A percentile compares a stretch with the other conserved stretches of the same genome.
These are phyloP conservation scores for Trichoderma sp. DNA, from an alignment of 2,329 filamentous ascomycete genomes.

Conservation along the genomic window DNA sequence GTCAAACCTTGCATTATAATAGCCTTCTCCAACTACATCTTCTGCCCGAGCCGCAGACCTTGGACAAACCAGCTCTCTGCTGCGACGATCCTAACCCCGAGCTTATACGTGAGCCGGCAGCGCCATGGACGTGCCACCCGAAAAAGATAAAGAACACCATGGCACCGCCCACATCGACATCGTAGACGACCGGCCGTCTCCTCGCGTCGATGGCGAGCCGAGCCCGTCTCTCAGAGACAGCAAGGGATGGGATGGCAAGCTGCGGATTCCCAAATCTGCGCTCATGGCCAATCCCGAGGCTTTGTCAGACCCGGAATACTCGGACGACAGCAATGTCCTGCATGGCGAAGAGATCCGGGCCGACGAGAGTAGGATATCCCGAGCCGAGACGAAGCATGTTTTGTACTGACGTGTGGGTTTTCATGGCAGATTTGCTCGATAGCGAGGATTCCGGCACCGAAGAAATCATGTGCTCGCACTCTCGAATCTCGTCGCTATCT, in stretches of 20 bases:
- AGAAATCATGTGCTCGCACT: conserved; percentile 89
- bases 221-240: conserved; percentile 54
- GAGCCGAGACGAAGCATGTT: too few relatives aligned
- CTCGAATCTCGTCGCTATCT: conserved; percentile 73
- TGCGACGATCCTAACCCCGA: background rate
- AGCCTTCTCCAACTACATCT: background rate
- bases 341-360: conserved; percentile 73
- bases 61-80: background rate
- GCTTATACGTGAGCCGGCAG: background rate
- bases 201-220: conserved; percentile 39
- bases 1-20: background rate
- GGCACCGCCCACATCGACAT: conserved; percentile 49
- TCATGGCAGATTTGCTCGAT: conserved; percentile 53
- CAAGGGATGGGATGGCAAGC: conserved; percentile 81
- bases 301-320: conserved; percentile 80
- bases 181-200: conserved; percentile 41
- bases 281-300: conserved; percentile 75
- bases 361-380: conserved; percentile 64
- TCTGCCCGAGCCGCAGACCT: background rate
- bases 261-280: conserved; percentile 62
- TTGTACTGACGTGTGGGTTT: background rate
- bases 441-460: conserved; percentile 59
- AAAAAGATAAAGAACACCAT: conserved; percentile 38
- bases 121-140: conserved; percentile 42
- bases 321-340: conserved; percentile 64